Evolutionary conservation across 1,284 basidiomycete genomes (phyloP).

Genomic region (Ceratobasidium sp.): DNA sequence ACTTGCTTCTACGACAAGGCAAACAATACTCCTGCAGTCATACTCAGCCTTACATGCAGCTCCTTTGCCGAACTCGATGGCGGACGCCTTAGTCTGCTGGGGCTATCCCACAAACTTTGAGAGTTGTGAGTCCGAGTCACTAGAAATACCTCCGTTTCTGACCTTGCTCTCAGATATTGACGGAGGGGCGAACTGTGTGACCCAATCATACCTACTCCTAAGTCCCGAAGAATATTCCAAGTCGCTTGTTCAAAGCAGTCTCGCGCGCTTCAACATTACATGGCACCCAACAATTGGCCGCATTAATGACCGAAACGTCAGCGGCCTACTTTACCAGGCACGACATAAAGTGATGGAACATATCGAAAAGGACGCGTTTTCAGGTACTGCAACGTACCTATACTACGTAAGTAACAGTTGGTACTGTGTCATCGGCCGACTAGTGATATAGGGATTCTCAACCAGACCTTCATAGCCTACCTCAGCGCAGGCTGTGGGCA

Average conservation of each 20-base stretch:
- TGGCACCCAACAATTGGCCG: background rate
- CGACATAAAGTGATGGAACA: background rate
- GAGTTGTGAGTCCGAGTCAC: background rate
- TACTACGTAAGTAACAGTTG: background rate
- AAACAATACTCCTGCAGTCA: background rate
- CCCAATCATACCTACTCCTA: background rate
- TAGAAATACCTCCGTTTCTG: no score
- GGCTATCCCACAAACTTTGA: background rate
- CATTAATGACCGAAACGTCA: background rate
- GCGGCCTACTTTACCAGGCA: background rate
- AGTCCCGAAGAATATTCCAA: background rate
- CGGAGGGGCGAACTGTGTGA: background rate
- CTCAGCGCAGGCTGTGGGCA: background rate
- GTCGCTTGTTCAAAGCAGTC: background rate
- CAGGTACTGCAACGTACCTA: background rate
- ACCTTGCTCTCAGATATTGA: background rate
- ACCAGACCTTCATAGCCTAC: background rate
- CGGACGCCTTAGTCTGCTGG: background rate
- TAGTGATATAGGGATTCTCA: background rate
- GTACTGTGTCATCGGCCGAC: background rate
- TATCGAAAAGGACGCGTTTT: background rate
- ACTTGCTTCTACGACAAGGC: background rate
- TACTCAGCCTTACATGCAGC: background rate
- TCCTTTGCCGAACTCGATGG: background rate
- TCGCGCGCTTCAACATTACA: background rate